Conservation (phyloP, 305 asterid genomes). For the Fraxinus angustifolia region DNA sequence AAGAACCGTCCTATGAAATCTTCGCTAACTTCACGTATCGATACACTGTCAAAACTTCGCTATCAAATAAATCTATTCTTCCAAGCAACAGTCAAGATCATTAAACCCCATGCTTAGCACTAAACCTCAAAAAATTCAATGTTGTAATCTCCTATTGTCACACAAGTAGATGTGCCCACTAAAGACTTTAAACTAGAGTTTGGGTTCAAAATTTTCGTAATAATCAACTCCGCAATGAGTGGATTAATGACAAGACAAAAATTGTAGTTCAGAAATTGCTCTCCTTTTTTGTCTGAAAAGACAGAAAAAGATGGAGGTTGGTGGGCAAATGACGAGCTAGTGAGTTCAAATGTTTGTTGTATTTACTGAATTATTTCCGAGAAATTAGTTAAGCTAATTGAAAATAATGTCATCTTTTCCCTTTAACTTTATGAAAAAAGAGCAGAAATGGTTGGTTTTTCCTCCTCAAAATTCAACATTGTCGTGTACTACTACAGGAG, state of each 20-base stretch:
- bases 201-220: constrained; percentile 9
- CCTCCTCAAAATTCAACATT: background rate
- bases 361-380: background rate
- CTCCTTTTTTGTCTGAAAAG: constrained; percentile 17
- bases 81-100: background rate
- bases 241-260: constrained; percentile 12
- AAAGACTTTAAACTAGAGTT: constrained; percentile 12
- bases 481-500: background rate
- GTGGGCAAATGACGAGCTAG: constrained; percentile 6
- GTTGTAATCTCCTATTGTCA: background rate
- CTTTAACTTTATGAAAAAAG: background rate
- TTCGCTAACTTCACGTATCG: background rate
- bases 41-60: background rate
- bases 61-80: background rate
- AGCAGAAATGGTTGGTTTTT: background rate
- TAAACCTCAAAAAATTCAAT: constrained; percentile 1
- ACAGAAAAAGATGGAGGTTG: constrained; percentile 17
- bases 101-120: background rate
- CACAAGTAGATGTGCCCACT: background rate
- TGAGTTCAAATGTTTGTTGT: background rate
- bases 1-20: background rate
- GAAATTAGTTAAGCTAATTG: background rate
- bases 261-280: background rate
- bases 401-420: background rate
- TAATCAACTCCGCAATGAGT: constrained; percentile 31